A percentile compares a stretch with the other conserved stretches of the same genome.
Conservation (phyloP, 1,284 basidiomycete species). For the Ceratobasidium sp. region DNA sequence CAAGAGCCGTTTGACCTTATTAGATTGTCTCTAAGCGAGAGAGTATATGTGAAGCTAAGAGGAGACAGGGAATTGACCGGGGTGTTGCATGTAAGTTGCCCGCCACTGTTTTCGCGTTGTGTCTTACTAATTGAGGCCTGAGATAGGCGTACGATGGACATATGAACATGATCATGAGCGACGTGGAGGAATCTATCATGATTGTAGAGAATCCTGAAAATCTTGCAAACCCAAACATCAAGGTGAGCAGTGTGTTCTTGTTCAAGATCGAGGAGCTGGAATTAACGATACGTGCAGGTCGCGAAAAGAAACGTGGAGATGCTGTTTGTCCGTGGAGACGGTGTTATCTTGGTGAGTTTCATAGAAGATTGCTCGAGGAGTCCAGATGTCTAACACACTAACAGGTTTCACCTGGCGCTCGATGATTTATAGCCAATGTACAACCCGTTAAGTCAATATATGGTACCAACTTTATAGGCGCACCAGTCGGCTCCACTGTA, state of each 20-base stretch:
- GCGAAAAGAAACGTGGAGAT: slow-evolving; percentile 97
- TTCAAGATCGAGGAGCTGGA: slow-evolving; percentile 53
- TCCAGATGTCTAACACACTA: slow-evolving; percentile 46
- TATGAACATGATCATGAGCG: slow-evolving; percentile 98
- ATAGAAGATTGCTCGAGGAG: not conserved
- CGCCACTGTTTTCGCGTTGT: not conserved
- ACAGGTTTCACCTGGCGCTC: slow-evolving; percentile 72
- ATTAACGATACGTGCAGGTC: slow-evolving; percentile 65
- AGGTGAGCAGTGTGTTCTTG: slow-evolving; percentile 6
- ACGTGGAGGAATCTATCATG: slow-evolving; percentile 97
- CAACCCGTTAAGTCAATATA: slow-evolving; percentile 48
- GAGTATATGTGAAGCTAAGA: slow-evolving; percentile 94
- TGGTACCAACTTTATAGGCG: slow-evolving; percentile 50
- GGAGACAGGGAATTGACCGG: slow-evolving; percentile 95
- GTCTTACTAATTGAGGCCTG: slow-evolving; percentile 10
- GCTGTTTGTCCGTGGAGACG: slow-evolving; percentile 97
- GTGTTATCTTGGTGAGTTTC: slow-evolving; percentile 85
- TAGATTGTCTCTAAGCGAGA: slow-evolving; percentile 94
- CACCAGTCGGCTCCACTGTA: not conserved
- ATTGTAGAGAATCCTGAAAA: slow-evolving; percentile 77
- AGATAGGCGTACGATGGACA: slow-evolving; percentile 97
- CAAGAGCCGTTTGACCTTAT: slow-evolving; percentile 99
- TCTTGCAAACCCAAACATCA: slow-evolving; percentile 35
- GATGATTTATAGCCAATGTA: slow-evolving; percentile 49
- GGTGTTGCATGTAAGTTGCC: slow-evolving; percentile 84